phyloP scores from a whole-genome alignment of 2,329 filamentous ascomycete genomes.

The Trichoderma sp. region DNA sequence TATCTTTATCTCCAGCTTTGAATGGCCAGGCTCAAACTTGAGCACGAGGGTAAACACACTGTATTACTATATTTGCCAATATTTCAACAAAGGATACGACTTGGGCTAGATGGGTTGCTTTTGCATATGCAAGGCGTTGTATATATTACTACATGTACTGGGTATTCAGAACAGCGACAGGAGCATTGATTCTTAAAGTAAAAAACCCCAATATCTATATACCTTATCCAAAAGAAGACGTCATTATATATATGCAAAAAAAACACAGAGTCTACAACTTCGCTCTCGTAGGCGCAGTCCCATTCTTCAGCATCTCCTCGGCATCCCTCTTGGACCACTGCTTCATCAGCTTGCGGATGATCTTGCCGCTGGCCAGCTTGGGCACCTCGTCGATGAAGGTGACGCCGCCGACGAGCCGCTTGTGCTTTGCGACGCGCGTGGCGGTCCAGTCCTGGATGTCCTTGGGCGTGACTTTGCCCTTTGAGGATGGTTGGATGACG shows the following conservation, averaged over 20 bases:
- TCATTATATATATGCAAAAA: background rate
- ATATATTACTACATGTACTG: background rate
- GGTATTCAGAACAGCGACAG: background rate
- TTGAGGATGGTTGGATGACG: constrained; percentile 45
- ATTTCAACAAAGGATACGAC: background rate
- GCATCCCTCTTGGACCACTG: constrained; percentile 57
- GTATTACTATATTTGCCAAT: background rate
- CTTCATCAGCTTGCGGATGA: constrained; percentile 53
- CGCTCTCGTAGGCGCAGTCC: background rate
- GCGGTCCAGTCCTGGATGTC: constrained; percentile 51
- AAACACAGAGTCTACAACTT: background rate
- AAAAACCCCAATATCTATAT: background rate
- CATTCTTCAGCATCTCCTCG: constrained; percentile 26
- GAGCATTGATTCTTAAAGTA: background rate
- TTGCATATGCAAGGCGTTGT: background rate
- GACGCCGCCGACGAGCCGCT: constrained; percentile 50
- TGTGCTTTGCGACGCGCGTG: constrained; percentile 49
- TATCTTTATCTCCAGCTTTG: background rate
- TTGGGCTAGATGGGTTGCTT: background rate
- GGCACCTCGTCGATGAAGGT: constrained; percentile 56
- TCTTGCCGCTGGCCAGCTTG: constrained; percentile 57
- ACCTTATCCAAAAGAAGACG: background rate
- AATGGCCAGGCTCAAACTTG: background rate
- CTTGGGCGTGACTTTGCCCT: constrained; percentile 44
- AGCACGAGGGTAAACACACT: background rate